A percentile compares a stretch with the other conserved stretches of the same genome.
These are phyloP conservation scores for Adansonia digitata DNA, from an alignment of 345 rosid species.

Conservation along the genomic window DNA sequence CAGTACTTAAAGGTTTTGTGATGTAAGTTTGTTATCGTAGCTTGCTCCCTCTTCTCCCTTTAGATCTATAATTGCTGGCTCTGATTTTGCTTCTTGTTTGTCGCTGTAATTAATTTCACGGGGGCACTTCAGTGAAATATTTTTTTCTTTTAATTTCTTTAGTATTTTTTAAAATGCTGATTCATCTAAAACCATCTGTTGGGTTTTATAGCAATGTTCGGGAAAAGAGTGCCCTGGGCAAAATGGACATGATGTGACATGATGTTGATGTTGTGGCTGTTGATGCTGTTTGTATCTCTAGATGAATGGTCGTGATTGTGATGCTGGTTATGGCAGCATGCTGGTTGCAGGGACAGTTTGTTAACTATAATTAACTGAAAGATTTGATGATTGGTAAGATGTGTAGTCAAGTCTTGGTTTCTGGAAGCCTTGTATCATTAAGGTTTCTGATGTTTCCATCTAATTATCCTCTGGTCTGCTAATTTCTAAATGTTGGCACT, in stretches of 20 bases:
- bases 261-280: slow-evolving; percentile 67
- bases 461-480: slow-evolving; percentile 29
- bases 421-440: slow-evolving; percentile 19
- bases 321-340: slow-evolving; percentile 29
- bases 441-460: slow-evolving; percentile 26
- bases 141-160: not conserved
- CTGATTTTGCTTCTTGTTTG: not conserved
- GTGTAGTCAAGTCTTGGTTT: slow-evolving; percentile 23
- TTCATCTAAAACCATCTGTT: slow-evolving; percentile 38
- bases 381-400: slow-evolving; percentile 42
- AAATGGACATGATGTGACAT: slow-evolving; percentile 49
- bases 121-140: not conserved
- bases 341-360: slow-evolving; percentile 24
- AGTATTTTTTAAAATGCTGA: slow-evolving; percentile 14
- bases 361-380: slow-evolving; percentile 26
- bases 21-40: not conserved
- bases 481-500: slow-evolving; percentile 22
- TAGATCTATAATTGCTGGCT: not conserved
- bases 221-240: slow-evolving; percentile 48
- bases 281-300: slow-evolving; percentile 63
- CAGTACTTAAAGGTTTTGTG: slow-evolving; percentile 10
- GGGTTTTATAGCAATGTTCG: slow-evolving; percentile 61
- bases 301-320: slow-evolving; percentile 54
- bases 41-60: not conserved
- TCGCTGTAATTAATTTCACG: not conserved